phyloP scores from a whole-genome alignment of 2,329 filamentous ascomycete species.

The Chaetomium olivaceum region DNA sequence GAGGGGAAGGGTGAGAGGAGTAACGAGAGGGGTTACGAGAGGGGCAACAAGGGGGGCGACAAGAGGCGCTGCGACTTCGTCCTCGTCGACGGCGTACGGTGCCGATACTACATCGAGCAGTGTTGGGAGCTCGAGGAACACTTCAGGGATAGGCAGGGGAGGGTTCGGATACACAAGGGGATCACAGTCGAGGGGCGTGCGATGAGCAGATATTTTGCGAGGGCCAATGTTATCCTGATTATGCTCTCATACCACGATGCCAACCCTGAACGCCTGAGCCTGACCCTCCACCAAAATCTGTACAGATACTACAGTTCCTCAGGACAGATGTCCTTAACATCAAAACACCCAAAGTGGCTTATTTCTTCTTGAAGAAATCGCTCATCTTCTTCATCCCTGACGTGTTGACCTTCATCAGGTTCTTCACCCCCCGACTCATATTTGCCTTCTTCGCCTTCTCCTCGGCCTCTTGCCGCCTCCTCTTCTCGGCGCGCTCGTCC shows the following conservation, averaged over 20 bases:
- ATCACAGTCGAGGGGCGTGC: constrained; percentile 50
- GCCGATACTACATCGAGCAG: constrained; percentile 35
- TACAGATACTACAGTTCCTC: neutral
- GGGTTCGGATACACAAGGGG: constrained; percentile 52
- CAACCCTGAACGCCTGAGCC: constrained; percentile 17
- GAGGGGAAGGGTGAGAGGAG: constrained; percentile 27
- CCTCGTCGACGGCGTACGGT: constrained; percentile 27
- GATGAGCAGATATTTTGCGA: constrained; percentile 2
- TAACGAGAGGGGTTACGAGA: constrained; percentile 26
- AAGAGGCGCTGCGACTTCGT: constrained; percentile 18
- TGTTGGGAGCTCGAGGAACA: constrained; percentile 38
- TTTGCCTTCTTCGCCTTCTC: constrained; percentile 78
- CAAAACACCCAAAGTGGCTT: constrained; percentile 36
- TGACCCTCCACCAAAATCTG: neutral
- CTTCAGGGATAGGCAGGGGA: constrained; percentile 47
- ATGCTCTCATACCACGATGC: constrained; percentile 1
- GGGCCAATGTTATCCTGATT: neutral
- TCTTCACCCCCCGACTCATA: constrained; percentile 73
- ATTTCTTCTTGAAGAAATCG: constrained; percentile 81
- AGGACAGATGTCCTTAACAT: neutral
- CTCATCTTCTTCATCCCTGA: constrained; percentile 97
- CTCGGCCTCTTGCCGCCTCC: constrained; percentile 82
- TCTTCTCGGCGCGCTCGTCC: constrained; percentile 72
- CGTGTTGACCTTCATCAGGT: constrained; percentile 87
- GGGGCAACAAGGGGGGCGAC: constrained; percentile 25